Evolutionary conservation across 345 rosid species (phyloP), one percentile per base, ranked within the genome.

Genomic region (Pseudoturritis turrita): DNA sequence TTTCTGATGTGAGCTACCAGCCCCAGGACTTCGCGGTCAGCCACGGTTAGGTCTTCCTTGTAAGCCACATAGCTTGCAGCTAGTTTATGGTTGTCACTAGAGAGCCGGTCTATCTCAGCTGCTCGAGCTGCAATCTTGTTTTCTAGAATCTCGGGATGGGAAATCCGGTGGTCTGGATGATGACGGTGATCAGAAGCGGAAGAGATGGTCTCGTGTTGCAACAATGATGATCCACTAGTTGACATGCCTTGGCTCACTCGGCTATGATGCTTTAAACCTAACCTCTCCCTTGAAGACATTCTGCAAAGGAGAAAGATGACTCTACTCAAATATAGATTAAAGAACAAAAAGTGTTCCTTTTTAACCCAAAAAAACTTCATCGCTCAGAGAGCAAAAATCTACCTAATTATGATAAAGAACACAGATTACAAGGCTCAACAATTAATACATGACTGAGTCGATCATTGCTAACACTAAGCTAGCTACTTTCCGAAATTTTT

Each of bases 61-160:
- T 88, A 71, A 39, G 85, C 78, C 45, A 74, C 70, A 45, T 90
- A 89, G 67, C 79, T 54, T 29, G 83, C 62, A 37, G 88, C 87
- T 79, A 93, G 72, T 77, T 77, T 83, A 18, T 65, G 86, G 77
- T 93, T 93, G 50, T 90, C 97, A 18, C 61, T 62, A 4, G 87
- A 70, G 65, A 90, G 87, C 57, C 59, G 76, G 41, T 91, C 92
- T 33, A 89, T 81, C 78, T 94, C 96, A 50, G 82, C 89, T 54
- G 88, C 87, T 86, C 88, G 98, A 63, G 81, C 82, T 66, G 86
- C 89, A 78, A 88, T 74, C 78, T 80, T 94, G 76, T 70, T 80
- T 75, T 94, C 90, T 26, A 93, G 66, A 52, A 79, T 73, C 44
- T 82, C 86, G 0, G 88, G 70, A 59, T 58, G 86, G 37, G 79